Conservation (phyloP, 495 filamentous ascomycete genomes). For the Darksidea phi region DNA sequence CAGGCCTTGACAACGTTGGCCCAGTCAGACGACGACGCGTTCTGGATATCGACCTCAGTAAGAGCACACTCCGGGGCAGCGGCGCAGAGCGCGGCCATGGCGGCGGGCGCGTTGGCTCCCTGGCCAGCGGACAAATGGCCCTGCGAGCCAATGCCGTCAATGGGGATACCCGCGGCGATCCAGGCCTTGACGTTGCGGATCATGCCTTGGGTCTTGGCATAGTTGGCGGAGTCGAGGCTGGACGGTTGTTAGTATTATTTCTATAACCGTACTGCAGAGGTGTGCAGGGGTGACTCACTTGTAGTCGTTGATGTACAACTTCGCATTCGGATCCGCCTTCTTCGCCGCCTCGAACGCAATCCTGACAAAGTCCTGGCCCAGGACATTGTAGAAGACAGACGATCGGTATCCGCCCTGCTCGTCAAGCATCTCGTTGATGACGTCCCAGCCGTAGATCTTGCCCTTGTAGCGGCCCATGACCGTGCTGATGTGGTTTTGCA, state of each 20-base stretch:
- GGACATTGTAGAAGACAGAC: constrained; percentile 59
- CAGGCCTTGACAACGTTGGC: constrained; percentile 63
- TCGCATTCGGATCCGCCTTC: constrained; percentile 56
- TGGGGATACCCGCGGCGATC: constrained; percentile 63
- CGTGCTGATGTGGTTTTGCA: constrained; percentile 60
- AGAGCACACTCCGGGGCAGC: constrained; percentile 58
- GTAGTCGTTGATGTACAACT: constrained; percentile 71
- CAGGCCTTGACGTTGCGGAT: constrained; percentile 64
- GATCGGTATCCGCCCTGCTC: constrained; percentile 59
- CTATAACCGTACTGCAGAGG: constrained; percentile 35
- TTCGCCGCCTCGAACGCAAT: constrained; percentile 64
- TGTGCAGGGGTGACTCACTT: constrained; percentile 48
- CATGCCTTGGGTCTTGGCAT: constrained; percentile 63
- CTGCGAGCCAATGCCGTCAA: constrained; percentile 72
- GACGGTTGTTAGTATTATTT: constrained; percentile 10
- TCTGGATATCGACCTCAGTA: constrained; percentile 66
- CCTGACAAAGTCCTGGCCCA: constrained; percentile 57
- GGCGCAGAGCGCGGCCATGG: constrained; percentile 58
- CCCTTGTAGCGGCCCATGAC: constrained; percentile 60
- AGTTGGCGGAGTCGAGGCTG: constrained; percentile 45
- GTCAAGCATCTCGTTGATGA: constrained; percentile 67
- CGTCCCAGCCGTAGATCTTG: constrained; percentile 65
- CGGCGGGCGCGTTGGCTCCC: constrained; percentile 47
- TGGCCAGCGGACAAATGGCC: constrained; percentile 56
- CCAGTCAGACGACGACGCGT: constrained; percentile 60